phyloP scores from a whole-genome alignment of 2,329 filamentous ascomycete species.

The Aspergillus sp. region DNA sequence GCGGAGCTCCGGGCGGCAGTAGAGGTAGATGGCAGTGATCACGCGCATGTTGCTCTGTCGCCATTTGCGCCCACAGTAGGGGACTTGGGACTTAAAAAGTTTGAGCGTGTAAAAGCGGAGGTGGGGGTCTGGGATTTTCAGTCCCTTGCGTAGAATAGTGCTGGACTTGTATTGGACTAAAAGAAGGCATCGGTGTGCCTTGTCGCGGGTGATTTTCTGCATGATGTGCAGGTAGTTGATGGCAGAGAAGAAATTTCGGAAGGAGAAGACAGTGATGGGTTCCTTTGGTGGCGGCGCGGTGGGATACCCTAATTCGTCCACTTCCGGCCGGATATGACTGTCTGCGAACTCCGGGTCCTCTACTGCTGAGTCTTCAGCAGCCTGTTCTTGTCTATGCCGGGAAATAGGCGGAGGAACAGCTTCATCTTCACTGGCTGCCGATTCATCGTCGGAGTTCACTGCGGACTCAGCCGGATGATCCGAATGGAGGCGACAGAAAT shows the following conservation, averaged over 20 bases:
- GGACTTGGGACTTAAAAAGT: conserved; percentile 96
- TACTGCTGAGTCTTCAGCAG: conserved; percentile 19
- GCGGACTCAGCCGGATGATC: conserved; percentile 45
- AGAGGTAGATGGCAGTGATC: conserved; percentile 92
- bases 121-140: conserved; percentile 81
- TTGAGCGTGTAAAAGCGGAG: conserved; percentile 92
- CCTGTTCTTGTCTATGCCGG: conserved; percentile 42
- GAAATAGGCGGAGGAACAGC: conserved; percentile 76
- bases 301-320: conserved; percentile 83
- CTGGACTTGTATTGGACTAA: conserved; percentile 94
- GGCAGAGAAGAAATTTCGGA: conserved; percentile 87
- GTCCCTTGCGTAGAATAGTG: conserved; percentile 80
- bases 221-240: conserved; percentile 95
- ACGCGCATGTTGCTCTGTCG: conserved; percentile 97
- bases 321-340: conserved; percentile 43
- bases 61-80: conserved; percentile 97
- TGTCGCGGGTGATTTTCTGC: conserved; percentile 94
- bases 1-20: conserved; percentile 82
- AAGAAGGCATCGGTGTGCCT: conserved; percentile 87
- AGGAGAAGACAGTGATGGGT: conserved; percentile 82
- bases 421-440: conserved; percentile 53
- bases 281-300: conserved; percentile 55
- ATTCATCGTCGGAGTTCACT: conserved; percentile 27
- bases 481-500: conserved; percentile 70
- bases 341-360: conserved; percentile 20